Evolutionary conservation across 2,329 filamentous ascomycete species (phyloP).

Genomic region (Monosporascus cannonballus): DNA sequence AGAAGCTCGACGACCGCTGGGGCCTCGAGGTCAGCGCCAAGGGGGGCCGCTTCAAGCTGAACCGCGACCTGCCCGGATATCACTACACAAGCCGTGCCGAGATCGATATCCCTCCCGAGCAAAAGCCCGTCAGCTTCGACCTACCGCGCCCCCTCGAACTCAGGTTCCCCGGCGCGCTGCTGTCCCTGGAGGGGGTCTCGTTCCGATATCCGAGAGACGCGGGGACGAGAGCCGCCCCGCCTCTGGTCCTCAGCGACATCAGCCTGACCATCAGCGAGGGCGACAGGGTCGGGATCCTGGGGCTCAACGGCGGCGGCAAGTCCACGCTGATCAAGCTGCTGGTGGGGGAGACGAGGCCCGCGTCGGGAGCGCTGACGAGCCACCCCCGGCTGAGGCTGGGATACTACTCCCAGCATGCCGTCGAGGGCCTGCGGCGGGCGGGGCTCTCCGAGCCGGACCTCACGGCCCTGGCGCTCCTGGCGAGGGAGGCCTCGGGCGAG

Average conservation of each 20-base stretch:
- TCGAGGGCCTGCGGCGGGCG: conserved; percentile 58
- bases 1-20: conserved; percentile 77
- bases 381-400: conserved; percentile 67
- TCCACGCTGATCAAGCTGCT: conserved; percentile 71
- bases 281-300: conserved; percentile 68
- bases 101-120: conserved; percentile 64
- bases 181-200: conserved; percentile 63
- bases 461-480: conserved; percentile 61
- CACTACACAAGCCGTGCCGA: conserved; percentile 54
- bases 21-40: conserved; percentile 67
- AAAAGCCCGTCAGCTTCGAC: conserved; percentile 49
- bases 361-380: conserved; percentile 53
- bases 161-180: conserved; percentile 66
- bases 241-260: conserved; percentile 53
- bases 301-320: conserved; percentile 77
- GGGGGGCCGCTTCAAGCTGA: conserved; percentile 75
- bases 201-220: conserved; percentile 51
- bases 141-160: conserved; percentile 62
- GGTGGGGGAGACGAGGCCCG: conserved; percentile 52
- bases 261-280: conserved; percentile 66
- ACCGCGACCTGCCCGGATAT: conserved; percentile 62
- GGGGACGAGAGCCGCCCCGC: conserved; percentile 25
- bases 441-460: conserved; percentile 43
- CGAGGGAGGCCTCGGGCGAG: conserved; percentile 42
- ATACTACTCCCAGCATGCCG: conserved; percentile 76